These are phyloP conservation scores for Sugiyamaella qingdaonensis DNA, from an alignment of 805 yeast genomes.

Conservation along the genomic window DNA sequence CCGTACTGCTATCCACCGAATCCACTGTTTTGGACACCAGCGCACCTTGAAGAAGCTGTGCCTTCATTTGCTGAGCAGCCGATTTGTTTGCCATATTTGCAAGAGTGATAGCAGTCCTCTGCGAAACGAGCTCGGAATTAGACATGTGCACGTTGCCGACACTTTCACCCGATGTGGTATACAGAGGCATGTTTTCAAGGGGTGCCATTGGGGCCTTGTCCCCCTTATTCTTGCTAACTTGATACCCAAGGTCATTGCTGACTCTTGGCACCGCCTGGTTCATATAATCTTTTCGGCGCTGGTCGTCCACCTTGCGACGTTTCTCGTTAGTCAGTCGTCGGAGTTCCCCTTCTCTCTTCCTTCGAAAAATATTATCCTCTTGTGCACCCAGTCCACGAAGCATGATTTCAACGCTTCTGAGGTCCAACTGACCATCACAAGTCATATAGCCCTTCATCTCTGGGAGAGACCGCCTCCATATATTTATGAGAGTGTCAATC, in stretches of 20 bases:
- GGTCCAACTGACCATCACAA: slow-evolving; percentile 78
- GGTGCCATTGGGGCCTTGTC: slow-evolving; percentile 74
- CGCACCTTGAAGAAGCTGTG: slow-evolving; percentile 29
- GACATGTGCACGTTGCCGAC: slow-evolving; percentile 65
- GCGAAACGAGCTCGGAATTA: slow-evolving; percentile 65
- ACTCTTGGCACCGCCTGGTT: slow-evolving; percentile 2
- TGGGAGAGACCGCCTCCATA: slow-evolving; percentile 79
- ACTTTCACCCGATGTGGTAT: slow-evolving; percentile 67
- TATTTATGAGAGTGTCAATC: slow-evolving; percentile 69
- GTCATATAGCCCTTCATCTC: slow-evolving; percentile 73
- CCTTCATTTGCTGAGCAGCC: slow-evolving; percentile 59
- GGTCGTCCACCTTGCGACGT: slow-evolving; percentile 48
- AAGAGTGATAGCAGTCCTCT: slow-evolving; percentile 56
- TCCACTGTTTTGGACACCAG: neutral
- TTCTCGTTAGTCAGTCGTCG: slow-evolving; percentile 63
- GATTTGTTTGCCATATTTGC: slow-evolving; percentile 69
- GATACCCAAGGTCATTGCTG: slow-evolving; percentile 30
- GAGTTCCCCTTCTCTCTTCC: slow-evolving; percentile 62
- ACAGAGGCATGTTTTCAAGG: slow-evolving; percentile 67
- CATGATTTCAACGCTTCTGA: slow-evolving; percentile 70
- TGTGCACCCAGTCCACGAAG: slow-evolving; percentile 60
- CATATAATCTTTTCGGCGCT: slow-evolving; percentile 11
- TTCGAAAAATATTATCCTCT: slow-evolving; percentile 74
- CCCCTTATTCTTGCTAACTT: slow-evolving; percentile 47
- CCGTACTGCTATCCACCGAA: neutral